Evolutionary conservation across 73 alveolate genomes (phyloP).

Genomic region (Paramecium bursaria): DNA sequence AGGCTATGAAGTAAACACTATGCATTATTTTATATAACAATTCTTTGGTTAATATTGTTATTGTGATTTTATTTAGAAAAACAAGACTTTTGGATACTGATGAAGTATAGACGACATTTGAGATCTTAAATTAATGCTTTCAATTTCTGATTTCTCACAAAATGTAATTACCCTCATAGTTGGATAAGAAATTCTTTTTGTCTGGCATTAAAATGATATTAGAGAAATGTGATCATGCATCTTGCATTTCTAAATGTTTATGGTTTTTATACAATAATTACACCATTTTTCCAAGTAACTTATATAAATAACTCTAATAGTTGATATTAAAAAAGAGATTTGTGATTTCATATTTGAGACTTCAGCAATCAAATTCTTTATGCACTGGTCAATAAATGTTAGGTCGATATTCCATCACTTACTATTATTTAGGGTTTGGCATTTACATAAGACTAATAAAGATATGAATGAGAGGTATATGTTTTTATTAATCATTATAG

Average conservation of each 20-base stretch:
- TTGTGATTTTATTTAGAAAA: constrained; percentile 77
- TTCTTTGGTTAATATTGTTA: constrained; percentile 73
- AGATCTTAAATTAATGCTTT: constrained; percentile 77
- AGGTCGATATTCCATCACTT: constrained; percentile 78
- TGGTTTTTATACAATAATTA: constrained; percentile 76
- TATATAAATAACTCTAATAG: constrained; percentile 29
- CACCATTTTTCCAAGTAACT: constrained; percentile 71
- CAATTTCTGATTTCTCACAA: constrained; percentile 61
- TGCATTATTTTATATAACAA: constrained; percentile 75
- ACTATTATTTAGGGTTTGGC: constrained; percentile 68
- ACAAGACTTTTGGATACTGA: constrained; percentile 78
- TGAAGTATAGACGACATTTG: constrained; percentile 73
- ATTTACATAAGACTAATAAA: not conserved
- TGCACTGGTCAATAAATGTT: constrained; percentile 83
- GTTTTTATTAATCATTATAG: not conserved
- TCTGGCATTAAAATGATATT: constrained; percentile 75
- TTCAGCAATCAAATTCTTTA: constrained; percentile 71
- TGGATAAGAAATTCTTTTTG: constrained; percentile 76
- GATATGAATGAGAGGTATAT: constrained; percentile 36
- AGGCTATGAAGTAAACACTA: constrained; percentile 80
- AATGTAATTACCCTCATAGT: constrained; percentile 78
- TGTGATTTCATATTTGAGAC: constrained; percentile 63
- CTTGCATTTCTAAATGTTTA: constrained; percentile 75
- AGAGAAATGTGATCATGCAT: constrained; percentile 75
- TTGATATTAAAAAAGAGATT: constrained; percentile 60